Percentiles rank a stretch among this genome's conserved stretches.
Conservation (phyloP, 2,329 filamentous ascomycete genomes). For the Fusarium circinatum region DNA sequence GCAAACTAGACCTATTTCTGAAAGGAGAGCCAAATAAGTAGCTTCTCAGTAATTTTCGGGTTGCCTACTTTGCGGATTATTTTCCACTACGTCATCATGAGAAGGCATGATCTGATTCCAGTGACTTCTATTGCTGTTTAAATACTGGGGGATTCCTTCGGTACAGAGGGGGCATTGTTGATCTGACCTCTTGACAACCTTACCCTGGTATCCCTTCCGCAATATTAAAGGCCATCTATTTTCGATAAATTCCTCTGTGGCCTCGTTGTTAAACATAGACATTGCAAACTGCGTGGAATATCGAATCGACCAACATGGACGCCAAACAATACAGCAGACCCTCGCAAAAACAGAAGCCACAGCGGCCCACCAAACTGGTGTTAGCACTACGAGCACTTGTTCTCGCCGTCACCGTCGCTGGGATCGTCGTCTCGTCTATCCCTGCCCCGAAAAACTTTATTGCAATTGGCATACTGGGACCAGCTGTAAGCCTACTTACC, state of each 20-base stretch:
- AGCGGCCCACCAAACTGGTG: background rate
- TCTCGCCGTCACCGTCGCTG: background rate
- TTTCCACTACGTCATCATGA: background rate
- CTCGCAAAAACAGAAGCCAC: background rate
- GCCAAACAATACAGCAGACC: background rate
- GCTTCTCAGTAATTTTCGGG: background rate
- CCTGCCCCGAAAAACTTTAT: background rate
- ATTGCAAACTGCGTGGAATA: accelerated
- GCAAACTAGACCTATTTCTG: background rate
- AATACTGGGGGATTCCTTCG: too few relatives aligned
- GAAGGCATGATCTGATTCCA: background rate
- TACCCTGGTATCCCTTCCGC: too few relatives aligned
- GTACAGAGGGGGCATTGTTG: background rate
- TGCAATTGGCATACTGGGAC: background rate
- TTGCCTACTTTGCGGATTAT: background rate
- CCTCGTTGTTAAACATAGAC: accelerated
- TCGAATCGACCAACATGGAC: background rate
- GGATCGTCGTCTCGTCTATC: background rate
- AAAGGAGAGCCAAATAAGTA: background rate
- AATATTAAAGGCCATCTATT: background rate
- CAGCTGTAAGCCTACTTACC: background rate
- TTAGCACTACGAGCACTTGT: background rate
- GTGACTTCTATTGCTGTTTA: too few relatives aligned
- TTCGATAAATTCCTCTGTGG: background rate
- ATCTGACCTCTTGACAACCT: background rate